These are phyloP conservation scores for Physcomitrium patens DNA, from an alignment of 225 moss, liverwort and hornwort genomes.

Conservation along the genomic window DNA sequence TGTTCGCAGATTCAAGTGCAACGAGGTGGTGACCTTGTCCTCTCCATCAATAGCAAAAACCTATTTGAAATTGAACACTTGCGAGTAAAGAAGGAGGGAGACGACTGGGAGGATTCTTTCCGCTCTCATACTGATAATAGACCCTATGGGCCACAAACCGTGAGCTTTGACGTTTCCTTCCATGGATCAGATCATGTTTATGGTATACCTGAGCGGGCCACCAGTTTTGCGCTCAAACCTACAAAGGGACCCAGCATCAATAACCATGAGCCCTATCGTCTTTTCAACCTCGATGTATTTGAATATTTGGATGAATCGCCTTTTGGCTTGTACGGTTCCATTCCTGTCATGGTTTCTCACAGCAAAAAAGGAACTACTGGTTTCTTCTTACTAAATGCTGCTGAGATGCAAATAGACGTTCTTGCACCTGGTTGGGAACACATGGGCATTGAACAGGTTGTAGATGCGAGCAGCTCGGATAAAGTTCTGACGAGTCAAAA, in stretches of 20 bases:
- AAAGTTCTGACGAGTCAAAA: constrained; percentile 35
- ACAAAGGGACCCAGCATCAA: constrained; percentile 74
- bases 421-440: constrained; percentile 80
- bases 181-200: constrained; percentile 84
- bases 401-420: constrained; percentile 98
- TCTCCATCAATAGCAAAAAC: constrained; percentile 85
- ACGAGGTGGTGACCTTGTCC: constrained; percentile 63
- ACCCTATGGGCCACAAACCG: constrained; percentile 85
- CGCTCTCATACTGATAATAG: constrained; percentile 75
- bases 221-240: constrained; percentile 77
- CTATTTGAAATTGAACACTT: constrained; percentile 85
- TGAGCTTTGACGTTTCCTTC: constrained; percentile 90
- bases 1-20: constrained; percentile 65
- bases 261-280: constrained; percentile 83
- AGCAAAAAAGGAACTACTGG: constrained; percentile 66
- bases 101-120: constrained; percentile 84
- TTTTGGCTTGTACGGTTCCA: constrained; percentile 88
- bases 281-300: constrained; percentile 95
- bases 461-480: constrained; percentile 35
- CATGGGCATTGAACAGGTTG: constrained; percentile 31
- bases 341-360: constrained; percentile 90
- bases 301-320: constrained; percentile 87
- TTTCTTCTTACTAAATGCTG: constrained; percentile 94
- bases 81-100: constrained; percentile 70
- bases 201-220: constrained; percentile 93